Percentiles rank a stretch among this genome's conserved stretches.
Conservation (phyloP, 2,329 filamentous ascomycete species). For the Cladophialophora chaetospira region DNA sequence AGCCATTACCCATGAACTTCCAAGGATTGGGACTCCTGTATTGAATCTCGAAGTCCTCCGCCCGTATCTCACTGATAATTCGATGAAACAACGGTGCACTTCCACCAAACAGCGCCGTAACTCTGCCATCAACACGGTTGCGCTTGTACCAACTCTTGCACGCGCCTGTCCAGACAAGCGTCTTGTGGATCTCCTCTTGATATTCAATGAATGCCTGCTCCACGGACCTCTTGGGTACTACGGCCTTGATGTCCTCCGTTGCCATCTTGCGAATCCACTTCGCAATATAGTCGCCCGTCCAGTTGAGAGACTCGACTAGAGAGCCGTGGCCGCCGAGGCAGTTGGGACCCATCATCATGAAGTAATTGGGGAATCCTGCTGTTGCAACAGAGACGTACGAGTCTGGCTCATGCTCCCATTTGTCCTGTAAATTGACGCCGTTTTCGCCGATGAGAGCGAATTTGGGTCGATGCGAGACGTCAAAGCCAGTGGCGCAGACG, state of each 20-base stretch:
- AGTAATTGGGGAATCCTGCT: conserved; percentile 39
- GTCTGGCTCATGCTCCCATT: conserved; percentile 35
- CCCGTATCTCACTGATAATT: conserved; percentile 38
- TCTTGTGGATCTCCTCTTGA: conserved; percentile 39
- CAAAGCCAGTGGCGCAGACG: conserved; percentile 47
- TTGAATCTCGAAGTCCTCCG: conserved; percentile 30
- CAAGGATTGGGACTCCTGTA: conserved; percentile 20
- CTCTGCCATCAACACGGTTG: conserved; percentile 18
- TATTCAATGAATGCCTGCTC: conserved; percentile 38
- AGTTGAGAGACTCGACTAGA: conserved; percentile 33
- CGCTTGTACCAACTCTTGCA: conserved; percentile 29
- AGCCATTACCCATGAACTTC: conserved; percentile 40
- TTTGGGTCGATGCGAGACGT: conserved; percentile 41
- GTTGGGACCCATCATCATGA: conserved; percentile 39
- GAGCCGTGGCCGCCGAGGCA: conserved; percentile 36
- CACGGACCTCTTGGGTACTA: conserved; percentile 35
- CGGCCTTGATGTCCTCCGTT: conserved; percentile 38
- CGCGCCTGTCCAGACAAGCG: conserved; percentile 33
- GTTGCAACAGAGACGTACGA: conserved; percentile 35
- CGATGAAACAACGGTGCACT: conserved; percentile 40
- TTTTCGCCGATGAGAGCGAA: conserved; percentile 40
- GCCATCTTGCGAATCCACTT: conserved; percentile 38
- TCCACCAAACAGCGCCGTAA: conserved; percentile 27
- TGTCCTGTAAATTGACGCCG: conserved; percentile 34
- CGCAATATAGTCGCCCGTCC: conserved; percentile 37